Base-by-base conservation (phyloP, 2,329 filamentous ascomycete species). In the Claviceps maximensis region DNA sequence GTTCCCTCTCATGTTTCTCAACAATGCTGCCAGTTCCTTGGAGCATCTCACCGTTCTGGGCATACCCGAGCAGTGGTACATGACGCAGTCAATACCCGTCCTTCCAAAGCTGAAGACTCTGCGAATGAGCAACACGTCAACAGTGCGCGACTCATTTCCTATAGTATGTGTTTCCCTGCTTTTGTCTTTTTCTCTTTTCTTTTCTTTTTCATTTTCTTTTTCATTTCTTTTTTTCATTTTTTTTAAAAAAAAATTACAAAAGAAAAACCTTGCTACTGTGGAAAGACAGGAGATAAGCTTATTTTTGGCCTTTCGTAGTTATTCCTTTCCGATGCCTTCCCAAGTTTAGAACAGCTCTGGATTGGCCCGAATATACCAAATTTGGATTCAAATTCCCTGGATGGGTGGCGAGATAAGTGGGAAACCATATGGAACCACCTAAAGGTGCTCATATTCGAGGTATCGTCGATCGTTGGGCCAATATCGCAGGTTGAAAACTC, bases 81-180 rank as follows among this genome's bases (percentile, higher is more conserved):
- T 23, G 13, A 46, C 47, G 1, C 31, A 48, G 19, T 38, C 36
- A 0, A 23, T 63, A 23, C 59, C 61, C 4, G 23, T 50, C 3
- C 58, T 69, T 54, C 61, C 65, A 3, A 59, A 58, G 3, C 53
- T 69, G 29, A 63, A 62, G 54, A 57, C 61, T 45, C 50, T 69
- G n/a, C 58, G 61, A 21, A 54, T 68, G 27, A 60, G 60, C 46
- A 49, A 61, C 47, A 52, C 55, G 49, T 23, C 56, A 50, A 48
- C 54, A 38, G 25, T 55, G 8, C 55, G 53, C 10, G 2, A 19
- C 36, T 10, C 41, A 21, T 29, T 42, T 31, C 46, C 38, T 2
- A 56, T 58, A 8, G 52, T 56, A 46, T 42, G 50, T 56, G 6
- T 13, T 9, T 2, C 45, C 17, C 45, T 13, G 13, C 38, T n/a